phyloP scores from a whole-genome alignment of 495 filamentous ascomycete species.

The Podospora didyma region DNA sequence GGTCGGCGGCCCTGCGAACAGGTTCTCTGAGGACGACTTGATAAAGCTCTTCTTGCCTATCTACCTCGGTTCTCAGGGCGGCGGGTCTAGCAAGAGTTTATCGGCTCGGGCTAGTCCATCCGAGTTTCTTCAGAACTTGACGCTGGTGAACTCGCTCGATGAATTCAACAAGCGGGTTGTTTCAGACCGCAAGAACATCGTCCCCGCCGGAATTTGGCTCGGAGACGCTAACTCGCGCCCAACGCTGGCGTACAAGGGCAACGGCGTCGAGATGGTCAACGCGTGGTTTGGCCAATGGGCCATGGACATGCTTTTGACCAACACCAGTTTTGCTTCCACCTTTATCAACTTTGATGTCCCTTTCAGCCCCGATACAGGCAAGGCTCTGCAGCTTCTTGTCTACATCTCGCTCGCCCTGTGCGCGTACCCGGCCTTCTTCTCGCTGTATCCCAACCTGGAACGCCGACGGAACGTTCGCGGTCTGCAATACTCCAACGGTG shows the following conservation, averaged over 20 bases:
- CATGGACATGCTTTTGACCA: slow-evolving; percentile 60
- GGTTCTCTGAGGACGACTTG: slow-evolving; percentile 39
- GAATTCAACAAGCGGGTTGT: slow-evolving; percentile 65
- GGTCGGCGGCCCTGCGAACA: slow-evolving; percentile 57
- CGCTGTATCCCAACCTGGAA: slow-evolving; percentile 79
- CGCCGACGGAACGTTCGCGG: slow-evolving; percentile 71
- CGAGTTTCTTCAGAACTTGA: slow-evolving; percentile 39
- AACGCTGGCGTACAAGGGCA: slow-evolving; percentile 59
- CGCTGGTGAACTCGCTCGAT: slow-evolving; percentile 56
- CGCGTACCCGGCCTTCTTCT: slow-evolving; percentile 78
- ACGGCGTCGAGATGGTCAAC: slow-evolving; percentile 33
- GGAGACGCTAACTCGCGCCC: slow-evolving; percentile 51
- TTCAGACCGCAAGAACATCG: slow-evolving; percentile 59
- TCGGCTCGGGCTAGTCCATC: slow-evolving; percentile 8
- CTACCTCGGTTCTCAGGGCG: slow-evolving; percentile 15
- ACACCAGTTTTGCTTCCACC: slow-evolving; percentile 61
- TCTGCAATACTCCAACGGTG: slow-evolving; percentile 84
- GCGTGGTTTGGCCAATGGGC: slow-evolving; percentile 68
- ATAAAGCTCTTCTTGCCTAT: slow-evolving; percentile 43
- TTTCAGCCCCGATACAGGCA: slow-evolving; percentile 57
- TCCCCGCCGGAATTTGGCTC: slow-evolving; percentile 73
- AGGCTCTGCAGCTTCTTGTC: slow-evolving; percentile 71
- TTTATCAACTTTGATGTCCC: slow-evolving; percentile 69
- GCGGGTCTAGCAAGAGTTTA: slow-evolving; percentile 10
- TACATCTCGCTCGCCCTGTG: slow-evolving; percentile 76